Conservation (phyloP, 2,329 filamentous ascomycete species). For the Aspergillus sp. region DNA sequence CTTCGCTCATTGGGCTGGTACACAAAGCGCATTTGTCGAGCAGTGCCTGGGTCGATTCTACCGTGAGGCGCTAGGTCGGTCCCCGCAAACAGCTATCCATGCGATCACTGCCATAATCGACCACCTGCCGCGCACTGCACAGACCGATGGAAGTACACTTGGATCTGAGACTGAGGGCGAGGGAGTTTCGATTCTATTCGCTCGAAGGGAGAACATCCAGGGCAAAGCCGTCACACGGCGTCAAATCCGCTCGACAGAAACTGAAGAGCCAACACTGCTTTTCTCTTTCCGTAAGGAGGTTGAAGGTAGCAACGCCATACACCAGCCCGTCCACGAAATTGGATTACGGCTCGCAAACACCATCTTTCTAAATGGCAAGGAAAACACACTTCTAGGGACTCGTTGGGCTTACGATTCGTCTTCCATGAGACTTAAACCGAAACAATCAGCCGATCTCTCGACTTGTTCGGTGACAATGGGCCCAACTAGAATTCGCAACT, state of each 20-base stretch:
- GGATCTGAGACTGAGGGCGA: constrained; percentile 24
- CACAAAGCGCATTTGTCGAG: constrained; percentile 30
- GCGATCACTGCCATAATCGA: constrained; percentile 40
- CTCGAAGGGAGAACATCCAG: constrained; percentile 24
- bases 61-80: constrained; percentile 7
- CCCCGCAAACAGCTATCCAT: constrained; percentile 19
- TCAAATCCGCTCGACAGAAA: constrained; percentile 29
- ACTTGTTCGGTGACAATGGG: constrained; percentile 30
- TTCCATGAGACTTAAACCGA: constrained; percentile 23
- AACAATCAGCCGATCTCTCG: constrained; percentile 30
- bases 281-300: constrained; percentile 24
- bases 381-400: constrained; percentile 39
- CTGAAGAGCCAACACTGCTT: constrained; percentile 34
- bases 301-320: constrained; percentile 3
- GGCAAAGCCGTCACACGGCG: constrained; percentile 31
- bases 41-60: constrained; percentile 31
- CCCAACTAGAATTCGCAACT: constrained; percentile 16
- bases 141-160: background rate
- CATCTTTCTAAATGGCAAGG: constrained; percentile 43
- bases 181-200: constrained; percentile 37
- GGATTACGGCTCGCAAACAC: constrained; percentile 44
- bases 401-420: constrained; percentile 31
- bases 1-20: constrained; percentile 39
- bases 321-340: constrained; percentile 28
- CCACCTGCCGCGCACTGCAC: constrained; percentile 28